Conservation (phyloP, 306 rosid genomes). For the Fragaria nilgerrensis region DNA sequence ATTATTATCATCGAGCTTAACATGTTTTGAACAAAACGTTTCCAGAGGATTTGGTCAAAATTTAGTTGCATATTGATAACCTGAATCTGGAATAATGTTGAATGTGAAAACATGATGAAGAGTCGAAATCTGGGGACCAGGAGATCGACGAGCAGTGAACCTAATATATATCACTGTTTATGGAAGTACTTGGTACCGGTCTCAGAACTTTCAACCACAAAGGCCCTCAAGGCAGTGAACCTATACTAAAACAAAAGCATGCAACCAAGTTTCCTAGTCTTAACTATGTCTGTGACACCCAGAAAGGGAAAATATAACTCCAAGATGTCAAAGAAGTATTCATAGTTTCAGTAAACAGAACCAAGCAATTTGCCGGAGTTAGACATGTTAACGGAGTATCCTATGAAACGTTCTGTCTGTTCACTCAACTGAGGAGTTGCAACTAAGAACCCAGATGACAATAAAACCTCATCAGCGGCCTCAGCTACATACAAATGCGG, state of each 20-base stretch:
- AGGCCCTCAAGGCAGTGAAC: neutral
- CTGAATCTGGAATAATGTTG: neutral
- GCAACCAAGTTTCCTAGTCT: neutral
- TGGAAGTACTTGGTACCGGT: neutral
- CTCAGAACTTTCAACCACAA: neutral
- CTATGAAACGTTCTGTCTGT: neutral
- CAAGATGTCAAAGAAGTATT: neutral
- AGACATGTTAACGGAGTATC: neutral
- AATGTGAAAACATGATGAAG: neutral
- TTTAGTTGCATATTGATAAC: neutral
- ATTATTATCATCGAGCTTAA: neutral
- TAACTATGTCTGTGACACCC: neutral
- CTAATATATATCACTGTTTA: too few species aligned
- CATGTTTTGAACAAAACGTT: neutral
- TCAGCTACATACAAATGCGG: neutral
- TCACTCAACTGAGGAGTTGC: neutral
- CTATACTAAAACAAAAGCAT: neutral
- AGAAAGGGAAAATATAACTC: neutral
- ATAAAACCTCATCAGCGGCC: neutral
- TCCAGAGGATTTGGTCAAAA: neutral
- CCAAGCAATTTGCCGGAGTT: neutral
- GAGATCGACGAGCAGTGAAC: neutral
- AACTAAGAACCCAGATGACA: neutral
- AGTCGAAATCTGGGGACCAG: neutral
- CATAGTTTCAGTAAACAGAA: neutral